Conservation (phyloP, 108 stramenopile genomes). For the Epipyxis sp. region DNA sequence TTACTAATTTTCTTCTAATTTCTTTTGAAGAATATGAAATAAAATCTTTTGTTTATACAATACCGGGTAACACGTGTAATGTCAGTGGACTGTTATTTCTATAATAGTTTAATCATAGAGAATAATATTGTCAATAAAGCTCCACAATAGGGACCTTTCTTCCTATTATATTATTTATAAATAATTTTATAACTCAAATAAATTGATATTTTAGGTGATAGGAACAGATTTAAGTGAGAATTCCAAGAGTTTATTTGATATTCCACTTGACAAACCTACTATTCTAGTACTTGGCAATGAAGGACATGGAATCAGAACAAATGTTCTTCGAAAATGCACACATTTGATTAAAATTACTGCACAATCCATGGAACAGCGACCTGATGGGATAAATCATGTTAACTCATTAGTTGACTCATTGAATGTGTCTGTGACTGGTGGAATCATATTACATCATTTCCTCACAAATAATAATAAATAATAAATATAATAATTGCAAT, state of each 20-base stretch:
- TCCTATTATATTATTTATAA: no score
- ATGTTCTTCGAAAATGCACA: slow-evolving; percentile 76
- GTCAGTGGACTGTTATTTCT: no score
- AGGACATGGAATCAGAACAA: slow-evolving; percentile 80
- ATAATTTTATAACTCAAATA: no score
- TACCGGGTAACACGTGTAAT: no score
- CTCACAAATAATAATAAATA: neutral
- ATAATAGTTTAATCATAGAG: no score
- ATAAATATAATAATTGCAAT: no score
- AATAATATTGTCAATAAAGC: no score
- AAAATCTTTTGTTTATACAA: no score
- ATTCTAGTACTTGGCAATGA: slow-evolving; percentile 90
- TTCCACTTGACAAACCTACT: slow-evolving; percentile 58
- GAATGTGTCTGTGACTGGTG: slow-evolving; percentile 93
- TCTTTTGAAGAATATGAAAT: no score
- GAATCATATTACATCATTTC: slow-evolving; percentile 82
- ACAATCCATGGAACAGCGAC: neutral
- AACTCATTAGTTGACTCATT: slow-evolving; percentile 80
- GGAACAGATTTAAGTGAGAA: neutral
- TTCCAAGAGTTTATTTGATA: neutral
- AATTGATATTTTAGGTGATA: no score
- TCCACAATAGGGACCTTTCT: no score
- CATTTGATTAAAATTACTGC: slow-evolving; percentile 76
- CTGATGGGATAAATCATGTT: slow-evolving; percentile 38
- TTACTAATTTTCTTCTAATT: no score